Base-by-base conservation (phyloP, 345 rosid species). In the Hibiscus syriacus region DNA sequence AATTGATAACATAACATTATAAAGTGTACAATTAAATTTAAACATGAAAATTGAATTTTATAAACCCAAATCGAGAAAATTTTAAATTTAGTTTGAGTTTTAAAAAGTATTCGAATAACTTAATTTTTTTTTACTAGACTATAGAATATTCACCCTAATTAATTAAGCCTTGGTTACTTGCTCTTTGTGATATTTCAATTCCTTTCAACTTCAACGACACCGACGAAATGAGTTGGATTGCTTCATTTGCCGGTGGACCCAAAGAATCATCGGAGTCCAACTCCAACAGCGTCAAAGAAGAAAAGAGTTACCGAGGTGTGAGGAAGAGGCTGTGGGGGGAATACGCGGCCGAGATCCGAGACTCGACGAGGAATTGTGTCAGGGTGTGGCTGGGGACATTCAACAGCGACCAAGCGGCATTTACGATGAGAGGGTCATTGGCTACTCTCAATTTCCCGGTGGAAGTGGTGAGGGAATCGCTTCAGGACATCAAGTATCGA, bases 311-410 rank as follows among this genome's bases (percentile, higher is more conserved):
- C 70, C 73, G 92, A 79, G 92, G 92, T 19, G 92, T 87, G 0
- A 74, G 96, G 72, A 82, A 67, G 80, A 59, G 96, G 72, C 96
- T 92, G 0, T 87, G 96, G 92, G 92, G 96, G 4, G 85, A 85
- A 36, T 87, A 14, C 6, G 96, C 92, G 1, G 96, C 96, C 0
- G 96, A 89, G 80, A 87, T 89, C 26, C 80, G 96, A 60, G 92
- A 89, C 64, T 84, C 92, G 0, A 83, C 90, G 0, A 78, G 85
- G 39, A 78, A 85, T 2, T 92, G 96, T 0, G 75, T 73, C 8
- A 74, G 96, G 73, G 92, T 89, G 48, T 89, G 96, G 96, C 80
- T 89, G 0, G 92, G 96, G 30, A 89, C 96, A 0, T 89, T 87
- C 14, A 88, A 85, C 59, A 85, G 74, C 5, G 96, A 90, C 34